These are phyloP conservation scores for Cladosporium cucumerinum DNA, from an alignment of 2,329 filamentous ascomycete species.

Conservation along the genomic window DNA sequence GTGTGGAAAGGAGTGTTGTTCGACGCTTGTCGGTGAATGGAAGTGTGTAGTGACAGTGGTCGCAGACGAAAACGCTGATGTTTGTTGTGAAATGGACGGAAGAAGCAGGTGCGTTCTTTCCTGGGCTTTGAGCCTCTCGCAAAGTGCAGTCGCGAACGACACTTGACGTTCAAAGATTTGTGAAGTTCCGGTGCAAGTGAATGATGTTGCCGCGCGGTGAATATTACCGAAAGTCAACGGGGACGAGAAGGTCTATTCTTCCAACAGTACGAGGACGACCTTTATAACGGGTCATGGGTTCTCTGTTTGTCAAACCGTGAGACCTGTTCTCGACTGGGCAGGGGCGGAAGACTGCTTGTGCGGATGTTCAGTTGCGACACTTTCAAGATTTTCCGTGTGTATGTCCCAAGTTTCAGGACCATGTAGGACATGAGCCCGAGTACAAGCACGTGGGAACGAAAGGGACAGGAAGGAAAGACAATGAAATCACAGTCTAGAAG, in stretches of 20 bases:
- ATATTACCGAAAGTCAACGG: neutral
- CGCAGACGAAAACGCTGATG: neutral
- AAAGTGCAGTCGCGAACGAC: neutral
- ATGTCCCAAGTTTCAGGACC: neutral
- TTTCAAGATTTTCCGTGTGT: neutral
- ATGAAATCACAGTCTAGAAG: neutral
- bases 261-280: neutral
- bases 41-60: neutral
- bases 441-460: conserved; percentile 4
- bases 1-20: conserved; percentile 3
- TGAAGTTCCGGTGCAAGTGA: neutral
- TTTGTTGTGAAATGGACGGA: neutral
- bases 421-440: conserved; percentile 2
- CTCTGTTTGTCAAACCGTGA: conserved; percentile 4
- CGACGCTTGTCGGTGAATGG: neutral
- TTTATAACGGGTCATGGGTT: conserved; percentile 13
- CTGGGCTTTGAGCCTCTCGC: neutral
- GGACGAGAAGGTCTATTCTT: neutral
- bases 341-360: conserved; percentile 6
- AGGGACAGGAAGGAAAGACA: neutral
- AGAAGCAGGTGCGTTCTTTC: neutral
- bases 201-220: neutral
- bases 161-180: neutral
- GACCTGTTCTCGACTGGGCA: neutral
- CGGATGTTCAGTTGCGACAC: conserved; percentile 5